Base-by-base conservation (phyloP, 257 asterid genomes). In the Datura wrightii region DNA sequence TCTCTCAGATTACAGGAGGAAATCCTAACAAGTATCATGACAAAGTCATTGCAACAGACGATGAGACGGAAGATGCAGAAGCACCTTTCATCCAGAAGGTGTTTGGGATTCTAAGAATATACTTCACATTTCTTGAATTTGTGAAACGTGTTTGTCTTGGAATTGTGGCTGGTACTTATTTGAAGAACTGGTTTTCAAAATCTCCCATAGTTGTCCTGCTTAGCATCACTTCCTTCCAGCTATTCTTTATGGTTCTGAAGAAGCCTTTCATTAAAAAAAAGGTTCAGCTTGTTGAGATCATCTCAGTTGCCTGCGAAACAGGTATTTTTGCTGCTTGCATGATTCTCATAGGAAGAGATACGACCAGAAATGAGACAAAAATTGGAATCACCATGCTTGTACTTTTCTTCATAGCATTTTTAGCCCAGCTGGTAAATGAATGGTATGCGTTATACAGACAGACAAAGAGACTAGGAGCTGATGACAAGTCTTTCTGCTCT, bases 61-160 rank as follows among this genome's bases (percentile, higher is more conserved):
- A 93, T 56, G 99, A 94, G 70, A 96, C 93, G 2, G 98, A 93
- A 82, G 99, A 96, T 53, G 98, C 98, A 8, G 98, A 94, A 85
- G 98, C 98, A 14, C 98, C 99, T 24, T 91, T 87, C 82, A 91
- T 94, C 15, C 98, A 96, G 82, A 96, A 94, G 78, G 59, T 96
- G 46, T 94, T 96, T 14, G 99, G 99, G 5, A 91, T 94, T 83
- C 93, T 96, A 8, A 92, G 99, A 76, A 94, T 96, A 86, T 96
- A 96, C 88, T 96, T 93, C 88, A 93, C 98, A 3, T 82, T 93
- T 41, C 87, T 92, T 70, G 99, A 96, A 37, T 88, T 86, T 4
- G 85, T 84, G 41, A 92, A 88, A 55, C 97, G 97, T 3, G 93
- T 90, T 3, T 84, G 87, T 60, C 88, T 96, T 1, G 99, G 99